phyloP scores from a whole-genome alignment of 805 yeast species.

The Saturnispora halmiae region DNA sequence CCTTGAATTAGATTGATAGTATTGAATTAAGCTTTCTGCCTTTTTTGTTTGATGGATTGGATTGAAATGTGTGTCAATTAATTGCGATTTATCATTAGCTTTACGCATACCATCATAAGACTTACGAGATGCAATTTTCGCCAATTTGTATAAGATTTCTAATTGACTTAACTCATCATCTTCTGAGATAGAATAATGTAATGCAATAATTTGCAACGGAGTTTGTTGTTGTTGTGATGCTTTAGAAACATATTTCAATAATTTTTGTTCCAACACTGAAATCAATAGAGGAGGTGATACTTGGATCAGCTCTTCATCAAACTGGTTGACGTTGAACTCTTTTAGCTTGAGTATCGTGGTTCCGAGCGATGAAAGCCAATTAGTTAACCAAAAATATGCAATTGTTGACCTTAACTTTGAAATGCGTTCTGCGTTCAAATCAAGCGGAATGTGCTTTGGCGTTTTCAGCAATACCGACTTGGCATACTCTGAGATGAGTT shows the following conservation, averaged over 20 bases:
- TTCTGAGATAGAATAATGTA: not conserved
- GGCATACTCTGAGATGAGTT: constrained; percentile 29
- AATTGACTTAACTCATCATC: not conserved
- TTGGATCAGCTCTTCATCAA: constrained; percentile 54
- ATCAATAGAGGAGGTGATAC: constrained; percentile 33
- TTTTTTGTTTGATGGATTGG: constrained; percentile 8
- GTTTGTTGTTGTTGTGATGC: not conserved
- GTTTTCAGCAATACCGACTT: constrained; percentile 31
- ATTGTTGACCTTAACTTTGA: constrained; percentile 2
- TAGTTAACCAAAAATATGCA: constrained; percentile 7
- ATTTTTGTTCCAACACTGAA: constrained; percentile 35
- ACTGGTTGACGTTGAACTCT: constrained; percentile 48
- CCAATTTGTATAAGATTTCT: constrained; percentile 4
- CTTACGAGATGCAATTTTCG: constrained; percentile 8
- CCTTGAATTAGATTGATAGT: constrained; percentile 12
- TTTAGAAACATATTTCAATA: constrained; percentile 21
- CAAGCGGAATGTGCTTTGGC: constrained; percentile 32
- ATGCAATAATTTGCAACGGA: not conserved
- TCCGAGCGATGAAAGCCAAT: constrained; percentile 7
- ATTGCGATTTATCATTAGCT: constrained; percentile 3
- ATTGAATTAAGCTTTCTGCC: not conserved
- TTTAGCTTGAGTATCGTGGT: constrained; percentile 34
- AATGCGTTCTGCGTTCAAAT: constrained; percentile 21
- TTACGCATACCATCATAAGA: constrained; percentile 5
- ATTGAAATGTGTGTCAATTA: not conserved